Evolutionary conservation across 2,329 filamentous ascomycete species (phyloP).

Genomic region (Sphaerulina populicola): DNA sequence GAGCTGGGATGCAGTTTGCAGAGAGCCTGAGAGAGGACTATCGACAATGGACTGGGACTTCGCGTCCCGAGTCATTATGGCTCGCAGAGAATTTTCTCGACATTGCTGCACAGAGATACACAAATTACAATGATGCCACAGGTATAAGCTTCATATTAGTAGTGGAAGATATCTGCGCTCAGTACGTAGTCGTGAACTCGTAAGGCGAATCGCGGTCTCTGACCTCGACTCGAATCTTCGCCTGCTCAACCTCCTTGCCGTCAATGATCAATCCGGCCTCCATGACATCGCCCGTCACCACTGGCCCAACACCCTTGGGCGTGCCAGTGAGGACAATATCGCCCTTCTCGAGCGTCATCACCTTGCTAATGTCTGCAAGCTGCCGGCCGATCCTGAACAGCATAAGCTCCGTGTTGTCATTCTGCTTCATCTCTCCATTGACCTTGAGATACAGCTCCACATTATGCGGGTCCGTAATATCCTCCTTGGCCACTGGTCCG

Average conservation of each 20-base stretch:
- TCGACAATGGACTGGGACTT: too few species aligned
- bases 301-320: constrained; percentile 85
- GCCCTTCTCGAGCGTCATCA: constrained; percentile 87
- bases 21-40: too few species aligned
- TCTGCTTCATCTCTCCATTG: constrained; percentile 69
- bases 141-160: background rate
- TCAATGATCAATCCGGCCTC: constrained; percentile 69
- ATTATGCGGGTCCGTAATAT: constrained; percentile 79
- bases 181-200: constrained; percentile 53
- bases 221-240: constrained; percentile 72
- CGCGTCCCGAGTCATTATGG: too few species aligned
- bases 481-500: constrained; percentile 67
- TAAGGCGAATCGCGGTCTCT: constrained; percentile 72
- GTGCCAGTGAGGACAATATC: constrained; percentile 96
- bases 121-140: background rate
- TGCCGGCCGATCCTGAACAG: constrained; percentile 83
- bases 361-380: constrained; percentile 81
- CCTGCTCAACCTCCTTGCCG: constrained; percentile 77
- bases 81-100: too few species aligned
- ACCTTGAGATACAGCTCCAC: constrained; percentile 79
- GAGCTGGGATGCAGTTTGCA: too few species aligned
- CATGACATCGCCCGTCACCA: constrained; percentile 79
- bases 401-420: constrained; percentile 88
- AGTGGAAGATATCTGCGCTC: constrained; percentile 1
- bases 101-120: too few species aligned